Percentiles rank a stretch among this genome's conserved stretches.
Conservation (phyloP, 1,284 basidiomycete genomes). For the Cystobasidium pallidum region DNA sequence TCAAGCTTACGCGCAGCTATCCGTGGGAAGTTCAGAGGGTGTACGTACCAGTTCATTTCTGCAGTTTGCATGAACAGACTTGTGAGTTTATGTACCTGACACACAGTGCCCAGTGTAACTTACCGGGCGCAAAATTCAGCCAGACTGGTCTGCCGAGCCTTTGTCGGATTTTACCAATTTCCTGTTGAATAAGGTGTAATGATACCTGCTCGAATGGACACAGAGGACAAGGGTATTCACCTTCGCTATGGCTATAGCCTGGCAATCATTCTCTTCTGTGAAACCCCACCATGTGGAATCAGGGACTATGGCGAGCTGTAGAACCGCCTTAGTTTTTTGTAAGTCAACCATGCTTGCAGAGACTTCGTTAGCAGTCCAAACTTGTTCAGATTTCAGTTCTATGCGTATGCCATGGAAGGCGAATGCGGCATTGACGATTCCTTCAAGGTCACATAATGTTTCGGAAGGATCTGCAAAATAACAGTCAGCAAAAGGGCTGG, state of each 20-base stretch:
- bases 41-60: conserved; percentile 26
- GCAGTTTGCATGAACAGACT: not conserved
- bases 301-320: conserved; percentile 5
- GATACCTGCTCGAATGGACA: too few relatives aligned
- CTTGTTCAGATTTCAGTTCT: not conserved
- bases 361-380: conserved; percentile 18
- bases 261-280: conserved; percentile 2
- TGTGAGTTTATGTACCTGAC: not conserved
- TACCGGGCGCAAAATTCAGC: conserved; percentile 26
- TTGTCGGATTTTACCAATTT: conserved; percentile 3
- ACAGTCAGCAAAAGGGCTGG: not conserved
- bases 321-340: conserved; percentile 19
- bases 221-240: not conserved
- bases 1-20: not conserved
- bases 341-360: not conserved
- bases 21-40: not conserved
- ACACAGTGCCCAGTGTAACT: not conserved
- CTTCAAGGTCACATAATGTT: conserved; percentile 13
- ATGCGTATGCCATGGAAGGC: conserved; percentile 10
- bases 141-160: conserved; percentile 9
- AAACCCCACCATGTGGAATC: conserved; percentile 21
- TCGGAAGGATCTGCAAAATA: conserved; percentile 9
- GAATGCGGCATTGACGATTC: conserved; percentile 6
- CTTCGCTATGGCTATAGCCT: conserved; percentile 21
- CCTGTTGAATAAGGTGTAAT: not conserved